A percentile compares a stretch with the other conserved stretches of the same genome.
Evolutionary conservation across 2,329 filamentous ascomycete species (phyloP).

Genomic region (Calonectria fujianensis): DNA sequence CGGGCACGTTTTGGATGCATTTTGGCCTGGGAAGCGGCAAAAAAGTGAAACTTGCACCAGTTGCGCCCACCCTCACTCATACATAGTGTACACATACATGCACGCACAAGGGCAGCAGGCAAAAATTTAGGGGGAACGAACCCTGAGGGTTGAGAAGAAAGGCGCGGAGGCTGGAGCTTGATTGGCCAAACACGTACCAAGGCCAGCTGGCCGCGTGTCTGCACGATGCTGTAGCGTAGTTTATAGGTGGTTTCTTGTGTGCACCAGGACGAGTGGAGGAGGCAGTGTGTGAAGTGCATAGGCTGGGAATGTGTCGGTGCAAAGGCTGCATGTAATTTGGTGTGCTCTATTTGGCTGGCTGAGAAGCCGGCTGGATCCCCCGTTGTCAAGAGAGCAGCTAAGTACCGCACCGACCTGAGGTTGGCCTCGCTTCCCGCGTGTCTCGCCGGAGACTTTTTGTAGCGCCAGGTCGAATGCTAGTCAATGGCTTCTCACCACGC

Average conservation of each 20-base stretch:
- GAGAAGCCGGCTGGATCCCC: slow-evolving; percentile 23
- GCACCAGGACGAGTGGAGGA: slow-evolving; percentile 32
- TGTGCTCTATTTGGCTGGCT: slow-evolving; percentile 35
- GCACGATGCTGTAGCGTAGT: slow-evolving; percentile 32
- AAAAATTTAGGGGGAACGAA: slow-evolving; percentile 31
- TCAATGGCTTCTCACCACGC: slow-evolving; percentile 29
- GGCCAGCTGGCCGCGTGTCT: slow-evolving; percentile 41
- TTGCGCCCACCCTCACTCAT: slow-evolving; percentile 27
- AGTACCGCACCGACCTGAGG: slow-evolving; percentile 25
- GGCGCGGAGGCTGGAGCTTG: slow-evolving; percentile 6
- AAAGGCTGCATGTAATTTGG: slow-evolving; percentile 37
- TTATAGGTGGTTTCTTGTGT: slow-evolving; percentile 30
- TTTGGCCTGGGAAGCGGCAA: background rate
- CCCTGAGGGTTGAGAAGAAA: slow-evolving; percentile 29
- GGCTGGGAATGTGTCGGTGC: slow-evolving; percentile 25
- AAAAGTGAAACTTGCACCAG: slow-evolving; percentile 22
- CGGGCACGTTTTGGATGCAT: slow-evolving; percentile 9
- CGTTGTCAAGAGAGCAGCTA: slow-evolving; percentile 19
- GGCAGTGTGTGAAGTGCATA: slow-evolving; percentile 27
- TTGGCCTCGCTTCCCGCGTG: slow-evolving; percentile 33
- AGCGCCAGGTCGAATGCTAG: slow-evolving; percentile 33
- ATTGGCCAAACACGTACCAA: slow-evolving; percentile 33
- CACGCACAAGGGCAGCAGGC: slow-evolving; percentile 28
- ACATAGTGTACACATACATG: slow-evolving; percentile 30
- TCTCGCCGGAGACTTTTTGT: slow-evolving; percentile 31